Conservation (phyloP, 352 stramenopile species). For the Stephanocyclus meneghinianus region DNA sequence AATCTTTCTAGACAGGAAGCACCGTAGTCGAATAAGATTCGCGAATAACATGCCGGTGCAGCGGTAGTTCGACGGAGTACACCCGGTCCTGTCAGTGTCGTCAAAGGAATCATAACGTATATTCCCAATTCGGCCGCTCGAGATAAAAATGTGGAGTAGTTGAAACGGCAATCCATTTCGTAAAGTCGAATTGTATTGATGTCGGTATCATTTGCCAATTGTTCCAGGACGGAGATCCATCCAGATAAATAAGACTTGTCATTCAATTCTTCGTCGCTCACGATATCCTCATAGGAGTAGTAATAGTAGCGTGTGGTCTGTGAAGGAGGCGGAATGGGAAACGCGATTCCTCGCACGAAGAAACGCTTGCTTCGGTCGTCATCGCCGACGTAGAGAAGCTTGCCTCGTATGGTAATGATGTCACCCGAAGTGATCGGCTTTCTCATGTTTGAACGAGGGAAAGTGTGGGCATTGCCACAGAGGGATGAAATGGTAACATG, state of each 20-base stretch:
- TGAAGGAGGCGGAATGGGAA: conserved; percentile 34
- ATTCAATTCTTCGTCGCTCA: background rate
- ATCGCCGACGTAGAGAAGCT: conserved; percentile 19
- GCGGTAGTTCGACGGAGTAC: conserved; percentile 30
- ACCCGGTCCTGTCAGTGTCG: conserved; percentile 25
- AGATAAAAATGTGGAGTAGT: conserved; percentile 49
- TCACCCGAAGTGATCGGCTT: conserved; percentile 1
- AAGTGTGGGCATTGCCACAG: background rate
- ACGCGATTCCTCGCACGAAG: conserved; percentile 50
- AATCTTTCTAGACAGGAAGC: conserved; percentile 21
- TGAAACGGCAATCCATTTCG: conserved; percentile 29
- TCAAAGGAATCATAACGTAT: conserved; percentile 59
- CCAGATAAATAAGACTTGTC: conserved; percentile 19
- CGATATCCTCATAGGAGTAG: background rate
- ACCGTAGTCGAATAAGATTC: conserved; percentile 49
- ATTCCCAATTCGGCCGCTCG: conserved; percentile 49
- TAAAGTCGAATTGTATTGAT: conserved; percentile 61
- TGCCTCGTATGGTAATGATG: conserved; percentile 5
- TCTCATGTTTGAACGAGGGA: background rate
- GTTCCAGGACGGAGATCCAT: conserved; percentile 55
- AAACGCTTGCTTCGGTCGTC: conserved; percentile 24
- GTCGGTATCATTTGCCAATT: conserved; percentile 30
- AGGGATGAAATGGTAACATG: background rate
- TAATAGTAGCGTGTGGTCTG: conserved; percentile 6
- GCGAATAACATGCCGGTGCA: conserved; percentile 48